These are phyloP conservation scores for Cercospora beticola DNA, from an alignment of 2,329 filamentous ascomycete genomes.

Conservation along the genomic window DNA sequence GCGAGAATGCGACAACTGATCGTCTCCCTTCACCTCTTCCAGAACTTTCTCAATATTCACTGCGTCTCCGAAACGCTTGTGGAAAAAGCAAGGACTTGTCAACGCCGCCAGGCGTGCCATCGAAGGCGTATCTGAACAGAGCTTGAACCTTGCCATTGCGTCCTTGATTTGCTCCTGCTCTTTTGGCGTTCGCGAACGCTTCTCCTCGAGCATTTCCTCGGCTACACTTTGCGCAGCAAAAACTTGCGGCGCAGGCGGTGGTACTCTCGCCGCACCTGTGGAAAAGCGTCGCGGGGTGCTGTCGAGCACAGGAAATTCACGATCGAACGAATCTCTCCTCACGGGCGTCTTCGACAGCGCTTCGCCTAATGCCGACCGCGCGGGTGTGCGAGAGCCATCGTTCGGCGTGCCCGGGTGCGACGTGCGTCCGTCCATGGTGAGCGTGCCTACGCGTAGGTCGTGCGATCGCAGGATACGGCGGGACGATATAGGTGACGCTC, in stretches of 20 bases:
- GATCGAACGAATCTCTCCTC: conserved; percentile 37
- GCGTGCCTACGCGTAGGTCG: not conserved
- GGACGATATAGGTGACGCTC: not conserved
- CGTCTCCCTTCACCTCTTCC: conserved; percentile 85
- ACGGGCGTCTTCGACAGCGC: conserved; percentile 33
- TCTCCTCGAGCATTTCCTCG: conserved; percentile 33
- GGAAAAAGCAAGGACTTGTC: conserved; percentile 95
- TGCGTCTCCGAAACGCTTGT: conserved; percentile 92
- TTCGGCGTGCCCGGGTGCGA: conserved; percentile 26
- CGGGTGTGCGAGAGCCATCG: conserved; percentile 14
- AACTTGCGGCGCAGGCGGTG: conserved; percentile 36
- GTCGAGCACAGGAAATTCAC: conserved; percentile 33
- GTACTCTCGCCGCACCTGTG: conserved; percentile 36
- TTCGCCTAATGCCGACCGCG: conserved; percentile 31
- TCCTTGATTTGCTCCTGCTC: conserved; percentile 31
- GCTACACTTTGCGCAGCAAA: conserved; percentile 33
- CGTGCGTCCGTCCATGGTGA: conserved; percentile 14
- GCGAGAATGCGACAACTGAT: conserved; percentile 88
- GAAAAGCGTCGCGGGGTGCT: conserved; percentile 36
- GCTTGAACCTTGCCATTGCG: conserved; percentile 31
- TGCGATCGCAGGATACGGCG: not conserved
- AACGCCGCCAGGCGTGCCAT: conserved; percentile 61
- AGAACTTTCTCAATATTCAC: conserved; percentile 93
- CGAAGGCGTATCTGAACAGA: conserved; percentile 33
- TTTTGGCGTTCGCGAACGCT: conserved; percentile 27